A percentile compares a stretch with the other conserved stretches of the same genome.
Evolutionary conservation across 768 basidiomycete species (phyloP).

Genomic region (Mycena kentingensis): DNA sequence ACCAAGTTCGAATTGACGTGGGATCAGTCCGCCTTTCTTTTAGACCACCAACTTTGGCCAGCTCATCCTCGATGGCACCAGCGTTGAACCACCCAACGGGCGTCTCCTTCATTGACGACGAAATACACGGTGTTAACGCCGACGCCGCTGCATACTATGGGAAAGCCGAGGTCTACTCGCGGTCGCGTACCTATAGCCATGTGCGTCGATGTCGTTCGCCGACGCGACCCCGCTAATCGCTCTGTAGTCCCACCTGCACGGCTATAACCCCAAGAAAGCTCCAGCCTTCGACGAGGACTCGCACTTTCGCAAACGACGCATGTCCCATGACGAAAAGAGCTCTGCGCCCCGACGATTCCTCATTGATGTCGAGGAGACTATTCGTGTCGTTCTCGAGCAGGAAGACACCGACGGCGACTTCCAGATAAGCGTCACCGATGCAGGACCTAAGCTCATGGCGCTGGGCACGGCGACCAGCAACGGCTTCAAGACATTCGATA

Average conservation of each 20-base stretch:
- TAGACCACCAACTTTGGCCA: no score
- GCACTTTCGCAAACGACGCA: conserved; percentile 70
- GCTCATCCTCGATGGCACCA: conserved; percentile 67
- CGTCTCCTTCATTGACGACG: conserved; percentile 69
- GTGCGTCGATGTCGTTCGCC: conserved; percentile 45
- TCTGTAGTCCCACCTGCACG: conserved; percentile 66
- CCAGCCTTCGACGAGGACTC: conserved; percentile 79
- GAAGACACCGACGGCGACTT: conserved; percentile 98
- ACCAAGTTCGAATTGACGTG: no score
- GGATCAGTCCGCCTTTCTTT: no score
- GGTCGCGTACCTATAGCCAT: conserved; percentile 85
- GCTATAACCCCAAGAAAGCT: conserved; percentile 67
- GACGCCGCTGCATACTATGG: conserved; percentile 87
- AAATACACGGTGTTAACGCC: conserved; percentile 50
- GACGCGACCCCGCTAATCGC: conserved; percentile 10
- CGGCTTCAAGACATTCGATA: conserved; percentile 97
- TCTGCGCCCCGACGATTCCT: conserved; percentile 85
- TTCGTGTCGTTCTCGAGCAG: conserved; percentile 93
- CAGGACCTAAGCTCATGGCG: conserved; percentile 94
- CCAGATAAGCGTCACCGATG: conserved; percentile 94
- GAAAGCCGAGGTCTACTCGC: conserved; percentile 73
- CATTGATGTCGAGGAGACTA: conserved; percentile 97
- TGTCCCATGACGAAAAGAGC: conserved; percentile 95
- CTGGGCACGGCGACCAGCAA: conserved; percentile 97
- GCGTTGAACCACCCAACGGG: conserved; percentile 62